phyloP scores from a whole-genome alignment of 2,329 filamentous ascomycete genomes.

The Alternaria alternata region DNA sequence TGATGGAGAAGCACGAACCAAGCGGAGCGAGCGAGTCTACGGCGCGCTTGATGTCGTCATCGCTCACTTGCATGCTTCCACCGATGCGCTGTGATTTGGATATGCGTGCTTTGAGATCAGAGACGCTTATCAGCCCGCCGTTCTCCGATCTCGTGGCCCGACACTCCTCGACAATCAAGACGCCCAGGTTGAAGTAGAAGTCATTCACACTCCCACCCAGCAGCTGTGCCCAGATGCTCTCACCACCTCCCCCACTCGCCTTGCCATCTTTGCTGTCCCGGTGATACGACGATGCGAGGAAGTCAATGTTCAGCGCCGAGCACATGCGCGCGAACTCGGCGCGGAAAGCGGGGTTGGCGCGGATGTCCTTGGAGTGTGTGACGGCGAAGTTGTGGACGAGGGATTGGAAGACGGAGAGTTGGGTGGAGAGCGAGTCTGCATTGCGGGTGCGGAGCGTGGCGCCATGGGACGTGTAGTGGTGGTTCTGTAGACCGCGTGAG shows the following conservation, averaged over 20 bases:
- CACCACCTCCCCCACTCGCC: conserved; percentile 59
- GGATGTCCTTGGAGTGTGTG: conserved; percentile 94
- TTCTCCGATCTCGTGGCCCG: conserved; percentile 87
- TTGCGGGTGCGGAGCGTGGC: conserved; percentile 85
- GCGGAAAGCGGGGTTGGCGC: conserved; percentile 91
- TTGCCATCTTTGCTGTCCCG: conserved; percentile 60
- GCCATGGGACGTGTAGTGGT: conserved; percentile 91
- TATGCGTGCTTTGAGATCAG: conserved; percentile 80
- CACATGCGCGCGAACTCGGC: conserved; percentile 99
- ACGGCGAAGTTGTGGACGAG: conserved; percentile 93
- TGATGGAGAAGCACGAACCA: conserved; percentile 84
- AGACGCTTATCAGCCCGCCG: conserved; percentile 85
- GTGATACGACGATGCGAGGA: conserved; percentile 68
- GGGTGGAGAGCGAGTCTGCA: conserved; percentile 84
- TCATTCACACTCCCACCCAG: conserved; percentile 92
- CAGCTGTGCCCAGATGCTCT: conserved; percentile 90
- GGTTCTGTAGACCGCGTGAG: conserved; percentile 69
- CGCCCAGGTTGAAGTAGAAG: conserved; percentile 97
- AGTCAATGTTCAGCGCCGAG: conserved; percentile 94
- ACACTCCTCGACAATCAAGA: conserved; percentile 94
- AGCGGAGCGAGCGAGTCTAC: conserved; percentile 87
- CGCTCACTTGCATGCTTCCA: conserved; percentile 77
- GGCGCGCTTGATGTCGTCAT: conserved; percentile 92
- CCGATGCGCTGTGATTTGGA: conserved; percentile 72
- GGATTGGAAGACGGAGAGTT: conserved; percentile 95